These are phyloP conservation scores for Alternaria solani DNA, from an alignment of 2,329 filamentous ascomycete species.

Conservation along the genomic window DNA sequence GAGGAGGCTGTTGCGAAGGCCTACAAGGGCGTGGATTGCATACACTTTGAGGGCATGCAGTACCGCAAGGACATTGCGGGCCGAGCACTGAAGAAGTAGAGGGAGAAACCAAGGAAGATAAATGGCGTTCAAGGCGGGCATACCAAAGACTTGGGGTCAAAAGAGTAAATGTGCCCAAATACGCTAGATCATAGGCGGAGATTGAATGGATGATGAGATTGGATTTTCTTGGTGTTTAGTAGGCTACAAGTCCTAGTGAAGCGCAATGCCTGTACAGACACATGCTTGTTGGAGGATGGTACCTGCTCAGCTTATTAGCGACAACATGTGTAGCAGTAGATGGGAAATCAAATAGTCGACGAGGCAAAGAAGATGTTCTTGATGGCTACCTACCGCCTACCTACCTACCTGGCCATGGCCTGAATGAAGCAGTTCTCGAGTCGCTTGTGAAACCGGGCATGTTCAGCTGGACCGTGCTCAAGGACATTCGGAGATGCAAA, in stretches of 20 bases:
- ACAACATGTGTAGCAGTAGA: neutral
- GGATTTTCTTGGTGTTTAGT: too few species aligned
- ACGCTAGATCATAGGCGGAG: neutral
- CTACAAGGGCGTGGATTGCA: constrained; percentile 82
- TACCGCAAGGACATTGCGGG: constrained; percentile 89
- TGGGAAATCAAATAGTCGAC: neutral
- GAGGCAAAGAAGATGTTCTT: neutral
- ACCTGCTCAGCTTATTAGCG: neutral
- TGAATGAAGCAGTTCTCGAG: neutral
- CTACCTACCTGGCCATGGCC: constrained; percentile 13
- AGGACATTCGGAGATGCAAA: neutral
- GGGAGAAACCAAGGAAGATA: neutral
- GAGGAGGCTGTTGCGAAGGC: constrained; percentile 84
- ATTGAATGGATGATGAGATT: neutral
- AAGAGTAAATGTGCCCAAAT: neutral
- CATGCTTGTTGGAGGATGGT: neutral
- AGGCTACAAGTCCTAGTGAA: neutral
- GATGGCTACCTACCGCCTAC: constrained; percentile 18
- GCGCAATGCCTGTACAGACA: neutral
- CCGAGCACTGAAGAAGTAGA: constrained; percentile 52
- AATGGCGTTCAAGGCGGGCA: constrained; percentile 8
- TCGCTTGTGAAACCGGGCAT: too few species aligned
- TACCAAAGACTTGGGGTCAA: neutral
- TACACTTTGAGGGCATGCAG: constrained; percentile 89
- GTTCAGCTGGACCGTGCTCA: neutral